A percentile compares a stretch with the other conserved stretches of the same genome.
Conservation (phyloP, 169 alveolate genomes). For the Eimeria falciformis region DNA sequence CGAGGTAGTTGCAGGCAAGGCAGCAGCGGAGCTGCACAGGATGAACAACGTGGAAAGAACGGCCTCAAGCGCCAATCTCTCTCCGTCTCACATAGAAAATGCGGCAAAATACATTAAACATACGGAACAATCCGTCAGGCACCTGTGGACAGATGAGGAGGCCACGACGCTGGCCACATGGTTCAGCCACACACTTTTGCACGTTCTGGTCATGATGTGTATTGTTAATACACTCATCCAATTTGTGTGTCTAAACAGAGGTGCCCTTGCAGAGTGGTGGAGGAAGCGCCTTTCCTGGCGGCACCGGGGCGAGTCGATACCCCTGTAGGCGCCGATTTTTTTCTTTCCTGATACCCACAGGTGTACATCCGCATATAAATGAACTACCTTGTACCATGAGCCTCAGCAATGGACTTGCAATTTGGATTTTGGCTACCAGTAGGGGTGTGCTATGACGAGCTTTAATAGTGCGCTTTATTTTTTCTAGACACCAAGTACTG, state of each 20-base stretch:
- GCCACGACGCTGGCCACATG: not conserved
- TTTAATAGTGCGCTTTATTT: no score
- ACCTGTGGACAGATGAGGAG: not conserved
- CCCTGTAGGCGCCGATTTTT: not conserved
- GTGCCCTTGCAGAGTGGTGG: not conserved
- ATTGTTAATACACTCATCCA: constrained; percentile 4
- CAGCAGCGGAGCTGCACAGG: not conserved
- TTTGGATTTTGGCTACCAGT: no score
- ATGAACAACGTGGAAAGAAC: not conserved
- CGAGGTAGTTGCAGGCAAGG: not conserved
- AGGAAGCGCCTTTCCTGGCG: not conserved
- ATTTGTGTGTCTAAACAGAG: not conserved
- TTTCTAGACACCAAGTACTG: no score
- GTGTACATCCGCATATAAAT: no score
- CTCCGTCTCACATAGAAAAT: not conserved
- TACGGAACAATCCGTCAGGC: not conserved
- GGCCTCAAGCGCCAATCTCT: not conserved
- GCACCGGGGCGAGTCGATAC: not conserved
- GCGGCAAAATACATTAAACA: not conserved
- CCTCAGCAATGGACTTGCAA: no score
- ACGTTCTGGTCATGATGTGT: constrained; percentile 25
- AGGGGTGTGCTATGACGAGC: no score
- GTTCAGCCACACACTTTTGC: not conserved
- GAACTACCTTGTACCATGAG: no score
- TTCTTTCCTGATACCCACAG: not conserved